Evolutionary conservation across 2,329 filamentous ascomycete genomes (phyloP).

Genomic region (Fusarium duplospermum): DNA sequence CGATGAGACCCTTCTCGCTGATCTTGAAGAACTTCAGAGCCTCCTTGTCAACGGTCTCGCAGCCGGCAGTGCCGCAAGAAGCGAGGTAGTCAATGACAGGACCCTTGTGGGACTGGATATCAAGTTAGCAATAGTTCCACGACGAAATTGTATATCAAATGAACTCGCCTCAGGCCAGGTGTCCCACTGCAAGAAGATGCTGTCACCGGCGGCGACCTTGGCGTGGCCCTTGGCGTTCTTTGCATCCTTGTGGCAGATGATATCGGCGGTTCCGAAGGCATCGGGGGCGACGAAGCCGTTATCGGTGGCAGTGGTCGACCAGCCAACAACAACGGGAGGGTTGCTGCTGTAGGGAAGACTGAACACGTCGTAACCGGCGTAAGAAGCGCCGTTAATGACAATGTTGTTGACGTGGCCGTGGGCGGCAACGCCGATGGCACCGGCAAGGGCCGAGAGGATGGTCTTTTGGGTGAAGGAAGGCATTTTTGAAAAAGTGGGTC

Average conservation of each 20-base stretch:
- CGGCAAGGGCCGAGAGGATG: conserved; percentile 41
- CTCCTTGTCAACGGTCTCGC: conserved; percentile 64
- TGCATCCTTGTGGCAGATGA: conserved; percentile 60
- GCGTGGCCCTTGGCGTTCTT: conserved; percentile 54
- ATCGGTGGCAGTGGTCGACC: conserved; percentile 57
- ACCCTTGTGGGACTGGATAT: conserved; percentile 52
- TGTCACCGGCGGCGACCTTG: conserved; percentile 54
- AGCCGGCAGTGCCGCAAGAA: conserved; percentile 65
- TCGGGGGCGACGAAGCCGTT: conserved; percentile 63
- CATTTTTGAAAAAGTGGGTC: conserved; percentile 37
- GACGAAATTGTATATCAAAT: neutral
- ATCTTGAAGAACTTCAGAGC: conserved; percentile 75
- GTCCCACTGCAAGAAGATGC: conserved; percentile 56
- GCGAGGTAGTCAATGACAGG: conserved; percentile 75
- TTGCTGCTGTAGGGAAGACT: conserved; percentile 28
- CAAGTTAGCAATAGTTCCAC: neutral
- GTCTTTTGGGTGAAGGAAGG: conserved; percentile 44
- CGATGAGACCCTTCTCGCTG: conserved; percentile 63
- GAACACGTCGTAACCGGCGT: conserved; percentile 40
- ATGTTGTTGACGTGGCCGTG: conserved; percentile 46
- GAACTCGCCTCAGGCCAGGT: conserved; percentile 52
- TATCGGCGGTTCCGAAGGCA: conserved; percentile 54
- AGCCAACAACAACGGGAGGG: conserved; percentile 49
- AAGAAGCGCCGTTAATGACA: conserved; percentile 41
- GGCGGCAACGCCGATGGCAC: conserved; percentile 43